These are phyloP conservation scores for Kwoniella sp. DNA, from an alignment of 768 basidiomycete species.

Conservation along the genomic window DNA sequence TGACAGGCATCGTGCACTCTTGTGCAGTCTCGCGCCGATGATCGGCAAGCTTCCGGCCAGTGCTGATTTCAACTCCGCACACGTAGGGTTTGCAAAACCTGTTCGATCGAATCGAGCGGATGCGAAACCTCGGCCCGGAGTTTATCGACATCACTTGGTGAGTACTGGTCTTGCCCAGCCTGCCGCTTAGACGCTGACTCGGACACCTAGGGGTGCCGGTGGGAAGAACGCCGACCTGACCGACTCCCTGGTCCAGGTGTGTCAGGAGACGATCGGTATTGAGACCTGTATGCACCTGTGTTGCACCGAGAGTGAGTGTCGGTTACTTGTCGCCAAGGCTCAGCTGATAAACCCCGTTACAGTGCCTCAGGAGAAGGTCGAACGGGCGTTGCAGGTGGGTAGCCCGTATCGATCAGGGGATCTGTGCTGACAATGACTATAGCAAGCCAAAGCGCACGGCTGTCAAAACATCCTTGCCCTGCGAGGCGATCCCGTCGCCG, in stretches of 20 bases:
- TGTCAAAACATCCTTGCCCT: constrained; percentile 91
- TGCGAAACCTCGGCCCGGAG: constrained; percentile 90
- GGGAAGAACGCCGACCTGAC: constrained; percentile 92
- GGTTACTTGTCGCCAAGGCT: neutral
- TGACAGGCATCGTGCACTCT: neutral
- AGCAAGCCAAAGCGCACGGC: constrained; percentile 85
- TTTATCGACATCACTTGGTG: constrained; percentile 98
- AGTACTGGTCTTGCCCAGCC: constrained; percentile 3
- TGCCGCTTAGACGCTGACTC: constrained; percentile 4
- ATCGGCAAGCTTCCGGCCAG: too few species aligned
- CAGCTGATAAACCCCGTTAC: neutral
- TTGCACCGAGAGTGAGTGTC: constrained; percentile 72
- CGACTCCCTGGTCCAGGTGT: constrained; percentile 87
- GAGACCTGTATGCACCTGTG: constrained; percentile 99
- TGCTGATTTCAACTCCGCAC: too few species aligned
- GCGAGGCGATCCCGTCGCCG: constrained; percentile 84
- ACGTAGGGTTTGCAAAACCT: constrained; percentile 91
- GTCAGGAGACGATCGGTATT: constrained; percentile 84
- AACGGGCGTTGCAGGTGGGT: constrained; percentile 78
- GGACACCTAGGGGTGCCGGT: constrained; percentile 77
- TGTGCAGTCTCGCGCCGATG: neutral
- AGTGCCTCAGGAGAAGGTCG: constrained; percentile 90
- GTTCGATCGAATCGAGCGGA: constrained; percentile 95
- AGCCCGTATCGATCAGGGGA: too few species aligned
- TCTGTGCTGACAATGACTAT: constrained; percentile 4